phyloP scores from a whole-genome alignment of 2,329 filamentous ascomycete species.

The Fusarium pseudoanthophilum region DNA sequence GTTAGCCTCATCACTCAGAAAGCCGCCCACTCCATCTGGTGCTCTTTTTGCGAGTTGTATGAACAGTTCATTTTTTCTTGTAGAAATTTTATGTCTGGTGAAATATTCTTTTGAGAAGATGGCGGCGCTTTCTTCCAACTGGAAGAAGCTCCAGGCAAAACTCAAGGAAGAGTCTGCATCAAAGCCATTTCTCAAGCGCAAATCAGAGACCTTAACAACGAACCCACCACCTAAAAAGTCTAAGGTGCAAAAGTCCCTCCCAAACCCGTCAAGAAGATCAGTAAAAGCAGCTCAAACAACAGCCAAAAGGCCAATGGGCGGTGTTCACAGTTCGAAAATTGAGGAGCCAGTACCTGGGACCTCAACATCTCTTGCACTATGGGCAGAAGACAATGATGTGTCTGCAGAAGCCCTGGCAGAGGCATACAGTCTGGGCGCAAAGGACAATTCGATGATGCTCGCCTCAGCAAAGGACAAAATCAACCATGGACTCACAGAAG shows the following conservation, averaged over 20 bases:
- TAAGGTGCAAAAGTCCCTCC: conserved; percentile 37
- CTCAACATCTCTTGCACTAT: conserved; percentile 67
- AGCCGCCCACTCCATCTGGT: conserved; percentile 12
- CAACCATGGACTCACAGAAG: conserved; percentile 71
- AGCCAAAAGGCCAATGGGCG: conserved; percentile 61
- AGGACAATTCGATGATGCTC: conserved; percentile 60
- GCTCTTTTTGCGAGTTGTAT: conserved; percentile 11
- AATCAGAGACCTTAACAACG: conserved; percentile 48
- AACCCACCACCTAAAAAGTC: conserved; percentile 45
- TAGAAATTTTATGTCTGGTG: neutral
- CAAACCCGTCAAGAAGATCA: conserved; percentile 4
- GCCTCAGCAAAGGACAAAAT: conserved; percentile 61
- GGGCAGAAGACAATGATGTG: conserved; percentile 70
- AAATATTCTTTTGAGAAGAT: conserved; percentile 37
- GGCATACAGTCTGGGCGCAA: conserved; percentile 67
- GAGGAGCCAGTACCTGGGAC: conserved; percentile 53
- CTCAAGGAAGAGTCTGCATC: conserved; percentile 60
- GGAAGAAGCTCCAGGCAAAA: conserved; percentile 79
- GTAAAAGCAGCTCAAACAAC: conserved; percentile 15
- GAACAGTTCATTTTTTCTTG: neutral
- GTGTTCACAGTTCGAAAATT: conserved; percentile 61
- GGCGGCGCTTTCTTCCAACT: conserved; percentile 73
- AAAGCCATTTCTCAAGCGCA: conserved; percentile 55
- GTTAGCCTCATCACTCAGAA: conserved; percentile 23
- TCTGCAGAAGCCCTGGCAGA: conserved; percentile 69